Evolutionary conservation across 2,329 filamentous ascomycete species (phyloP).

Genomic region (Fragosphaeria purpurea): DNA sequence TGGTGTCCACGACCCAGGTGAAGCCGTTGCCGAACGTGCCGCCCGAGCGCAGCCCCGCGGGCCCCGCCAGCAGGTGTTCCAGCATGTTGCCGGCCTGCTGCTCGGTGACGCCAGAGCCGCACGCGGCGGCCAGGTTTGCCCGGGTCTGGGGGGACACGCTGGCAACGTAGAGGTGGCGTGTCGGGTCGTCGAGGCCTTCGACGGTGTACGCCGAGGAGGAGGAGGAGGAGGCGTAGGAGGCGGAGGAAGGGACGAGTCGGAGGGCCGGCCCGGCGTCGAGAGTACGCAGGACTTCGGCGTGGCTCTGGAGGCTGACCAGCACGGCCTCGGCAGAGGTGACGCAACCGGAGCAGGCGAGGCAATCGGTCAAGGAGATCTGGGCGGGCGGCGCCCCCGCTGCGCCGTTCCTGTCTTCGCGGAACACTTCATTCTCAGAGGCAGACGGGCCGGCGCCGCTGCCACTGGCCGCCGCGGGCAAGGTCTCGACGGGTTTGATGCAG

Average conservation of each 20-base stretch:
- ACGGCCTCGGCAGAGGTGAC: conserved; percentile 96
- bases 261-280: conserved; percentile 58
- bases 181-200: conserved; percentile 43
- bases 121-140: conserved; percentile 80
- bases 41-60: conserved; percentile 56
- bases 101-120: conserved; percentile 60
- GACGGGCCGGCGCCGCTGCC: conserved; percentile 19
- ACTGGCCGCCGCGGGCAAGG: conserved; percentile 51
- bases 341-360: conserved; percentile 92
- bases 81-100: conserved; percentile 72
- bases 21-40: conserved; percentile 70
- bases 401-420: conserved; percentile 72
- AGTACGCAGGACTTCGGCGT: conserved; percentile 77
- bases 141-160: conserved; percentile 87
- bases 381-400: conserved; percentile 50
- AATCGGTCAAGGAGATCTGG: conserved; percentile 93
- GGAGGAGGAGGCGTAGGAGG: conserved; percentile 15
- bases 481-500: conserved; percentile 96
- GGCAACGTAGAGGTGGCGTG: conserved; percentile 76
- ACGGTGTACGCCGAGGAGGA: conserved; percentile 23
- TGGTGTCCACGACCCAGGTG: conserved; percentile 84
- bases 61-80: conserved; percentile 64
- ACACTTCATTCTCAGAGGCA: conserved; percentile 63
- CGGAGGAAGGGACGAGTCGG: conserved; percentile 22
- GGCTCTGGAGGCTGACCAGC: conserved; percentile 89